Base-by-base conservation (phyloP, 805 yeast genomes). In the Candida berthetii region DNA sequence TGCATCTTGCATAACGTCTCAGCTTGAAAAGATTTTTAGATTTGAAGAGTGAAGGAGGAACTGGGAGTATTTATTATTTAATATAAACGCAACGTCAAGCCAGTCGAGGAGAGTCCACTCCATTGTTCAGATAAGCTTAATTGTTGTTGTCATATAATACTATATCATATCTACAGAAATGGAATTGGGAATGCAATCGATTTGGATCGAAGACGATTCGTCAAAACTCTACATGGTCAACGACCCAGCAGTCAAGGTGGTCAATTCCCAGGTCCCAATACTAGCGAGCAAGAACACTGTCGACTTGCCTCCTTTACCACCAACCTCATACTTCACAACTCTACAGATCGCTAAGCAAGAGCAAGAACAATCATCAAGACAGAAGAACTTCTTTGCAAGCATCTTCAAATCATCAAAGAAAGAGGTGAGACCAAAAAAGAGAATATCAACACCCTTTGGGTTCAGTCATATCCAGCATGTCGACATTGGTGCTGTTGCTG, bases 161-260 rank as follows among this genome's bases (percentile, higher is more conserved):
- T n/a, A n/a, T n/a, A n/a, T n/a, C n/a, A n/a, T n/a, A n/a, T n/a
- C n/a, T n/a, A n/a, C n/a, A n/a, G n/a, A n/a, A n/a, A n/a, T n/a
- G n/a, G n/a, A n/a, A n/a, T n/a, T n/a, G n/a, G n/a, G n/a, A n/a
- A 66, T 67, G 67, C 64, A 60, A 44, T 66, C 71, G 28, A 66
- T 67, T 39, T 67, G 72, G 72, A 44, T 67, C 18, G 72, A 65
- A 41, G 71, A 67, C 34, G 70, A 65, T 36, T 57, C 56, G 5
- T 60, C 57, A 31, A 66, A 65, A 43, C 50, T 66, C 25, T 60
- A 60, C 41, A 31, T 44, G n/a, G n/a, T n/a, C n/a, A 57, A 56
- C 7, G 55, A 57, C 18, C 53, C 64, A 5, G 55, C 55, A 14
- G 52, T 64, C n/a, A 52, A 50, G 39, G 35, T 61, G 39, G 47